These are phyloP conservation scores for Setaria viridis DNA, from an alignment of 202 grass and related monocot genomes.

Conservation along the genomic window DNA sequence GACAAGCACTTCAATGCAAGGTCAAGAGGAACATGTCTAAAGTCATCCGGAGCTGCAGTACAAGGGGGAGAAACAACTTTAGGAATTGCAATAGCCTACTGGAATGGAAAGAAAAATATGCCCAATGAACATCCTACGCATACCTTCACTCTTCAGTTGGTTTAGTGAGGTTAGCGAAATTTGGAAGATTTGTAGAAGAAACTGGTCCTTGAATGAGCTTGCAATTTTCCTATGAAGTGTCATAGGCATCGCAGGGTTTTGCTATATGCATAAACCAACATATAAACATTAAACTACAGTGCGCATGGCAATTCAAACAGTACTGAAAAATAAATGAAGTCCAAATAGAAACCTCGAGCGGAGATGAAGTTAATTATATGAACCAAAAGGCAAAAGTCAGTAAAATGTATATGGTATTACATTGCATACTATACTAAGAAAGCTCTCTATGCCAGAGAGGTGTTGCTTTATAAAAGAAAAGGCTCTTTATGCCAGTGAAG, in stretches of 20 bases:
- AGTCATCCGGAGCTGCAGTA: conserved; percentile 71
- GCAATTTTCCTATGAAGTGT: conserved; percentile 82
- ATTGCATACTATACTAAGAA: background rate
- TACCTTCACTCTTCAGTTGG: conserved; percentile 90
- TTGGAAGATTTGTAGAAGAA: conserved; percentile 96
- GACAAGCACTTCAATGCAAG: conserved; percentile 97
- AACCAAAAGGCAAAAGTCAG: conserved; percentile 28
- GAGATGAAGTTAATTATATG: conserved; percentile 3
- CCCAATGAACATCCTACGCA: conserved; percentile 57
- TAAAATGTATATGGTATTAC: conserved; percentile 24
- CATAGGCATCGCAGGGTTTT: conserved; percentile 65
- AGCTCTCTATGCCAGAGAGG: too few species aligned
- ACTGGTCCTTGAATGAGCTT: conserved; percentile 90
- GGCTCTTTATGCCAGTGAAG: too few species aligned
- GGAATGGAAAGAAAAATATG: conserved; percentile 20
- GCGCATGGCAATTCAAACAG: background rate
- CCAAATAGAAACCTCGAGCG: background rate
- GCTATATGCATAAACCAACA: conserved; percentile 58
- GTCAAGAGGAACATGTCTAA: conserved; percentile 79
- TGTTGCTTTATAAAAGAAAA: too few species aligned
- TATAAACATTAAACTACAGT: conserved; percentile 35
- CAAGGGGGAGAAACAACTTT: conserved; percentile 20
- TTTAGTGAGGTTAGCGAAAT: conserved; percentile 92
- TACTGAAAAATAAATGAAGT: conserved; percentile 23
- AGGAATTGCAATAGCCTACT: conserved; percentile 33